Percentiles rank a stretch among this genome's conserved stretches.
These are phyloP conservation scores for Botrytis galanthina DNA, from an alignment of 2,329 filamentous ascomycete genomes.

Conservation along the genomic window DNA sequence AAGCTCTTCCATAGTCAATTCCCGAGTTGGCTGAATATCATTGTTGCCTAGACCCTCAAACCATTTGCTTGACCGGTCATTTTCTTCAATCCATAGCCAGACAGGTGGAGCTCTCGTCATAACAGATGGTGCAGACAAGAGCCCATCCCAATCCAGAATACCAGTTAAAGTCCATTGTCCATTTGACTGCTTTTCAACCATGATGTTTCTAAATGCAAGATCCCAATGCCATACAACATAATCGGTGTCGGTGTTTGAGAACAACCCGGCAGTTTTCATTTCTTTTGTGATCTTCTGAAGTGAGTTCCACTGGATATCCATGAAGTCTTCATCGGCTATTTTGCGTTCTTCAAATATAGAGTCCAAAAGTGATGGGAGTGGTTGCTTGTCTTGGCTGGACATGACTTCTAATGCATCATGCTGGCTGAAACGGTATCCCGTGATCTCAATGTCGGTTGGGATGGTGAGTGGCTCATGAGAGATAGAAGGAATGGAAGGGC, in stretches of 20 bases:
- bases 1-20: conserved; percentile 25
- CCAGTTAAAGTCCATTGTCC: conserved; percentile 6
- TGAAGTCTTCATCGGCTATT: no score
- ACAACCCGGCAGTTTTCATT: conserved; percentile 24
- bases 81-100: conserved; percentile 24
- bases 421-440: background rate
- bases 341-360: no score
- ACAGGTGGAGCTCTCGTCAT: conserved; percentile 21
- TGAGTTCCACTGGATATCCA: no score
- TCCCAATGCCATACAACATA: conserved; percentile 29
- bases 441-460: background rate
- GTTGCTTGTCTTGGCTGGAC: no score
- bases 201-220: conserved; percentile 23
- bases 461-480: background rate
- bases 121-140: conserved; percentile 23
- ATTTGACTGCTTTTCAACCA: conserved; percentile 8
- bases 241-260: conserved; percentile 12
- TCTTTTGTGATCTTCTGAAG: no score
- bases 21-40: conserved; percentile 16
- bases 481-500: background rate
- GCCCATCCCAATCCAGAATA: conserved; percentile 29
- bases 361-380: no score
- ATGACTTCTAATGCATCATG: no score
- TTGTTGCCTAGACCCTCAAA: conserved; percentile 13
- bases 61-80: conserved; percentile 11